A percentile compares a stretch with the other conserved stretches of the same genome.
Evolutionary conservation across 192 early-diverging fungal species (phyloP).

Genomic region (Coemansia sp.): DNA sequence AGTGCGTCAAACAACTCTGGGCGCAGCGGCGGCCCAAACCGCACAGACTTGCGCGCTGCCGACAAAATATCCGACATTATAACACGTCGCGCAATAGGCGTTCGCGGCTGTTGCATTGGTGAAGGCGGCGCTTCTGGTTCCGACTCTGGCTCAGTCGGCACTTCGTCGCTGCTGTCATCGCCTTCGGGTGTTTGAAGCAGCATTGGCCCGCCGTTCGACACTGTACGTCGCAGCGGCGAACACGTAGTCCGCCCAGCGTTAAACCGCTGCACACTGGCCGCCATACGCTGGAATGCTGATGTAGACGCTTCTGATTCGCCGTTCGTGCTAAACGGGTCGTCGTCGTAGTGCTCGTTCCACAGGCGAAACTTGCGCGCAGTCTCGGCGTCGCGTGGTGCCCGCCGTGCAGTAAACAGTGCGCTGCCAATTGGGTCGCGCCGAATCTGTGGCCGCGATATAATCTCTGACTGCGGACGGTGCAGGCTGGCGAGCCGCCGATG

Average conservation of each 20-base stretch:
- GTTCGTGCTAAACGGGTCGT: not conserved
- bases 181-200: not conserved
- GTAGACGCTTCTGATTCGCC: not conserved
- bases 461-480: constrained; percentile 8
- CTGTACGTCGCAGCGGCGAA: constrained; percentile 41
- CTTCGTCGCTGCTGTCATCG: constrained; percentile 18
- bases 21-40: constrained; percentile 61
- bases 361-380: constrained; percentile 27
- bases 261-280: not conserved
- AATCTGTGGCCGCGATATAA: constrained; percentile 1
- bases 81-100: not conserved
- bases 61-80: constrained; percentile 1
- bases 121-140: constrained; percentile 9
- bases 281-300: constrained; percentile 10
- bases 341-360: constrained; percentile 39
- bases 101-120: not conserved
- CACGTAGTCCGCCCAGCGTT: not conserved
- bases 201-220: constrained; percentile 15
- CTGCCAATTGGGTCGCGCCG: not conserved
- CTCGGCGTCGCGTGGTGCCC: constrained; percentile 13
- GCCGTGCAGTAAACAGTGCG: not conserved
- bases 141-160: constrained; percentile 35
- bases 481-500: constrained; percentile 11
- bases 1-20: constrained; percentile 61
- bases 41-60: constrained; percentile 34